Evolutionary conservation across 2,329 filamentous ascomycete genomes (phyloP).

Genomic region (Ophiostoma novo-ulmi): DNA sequence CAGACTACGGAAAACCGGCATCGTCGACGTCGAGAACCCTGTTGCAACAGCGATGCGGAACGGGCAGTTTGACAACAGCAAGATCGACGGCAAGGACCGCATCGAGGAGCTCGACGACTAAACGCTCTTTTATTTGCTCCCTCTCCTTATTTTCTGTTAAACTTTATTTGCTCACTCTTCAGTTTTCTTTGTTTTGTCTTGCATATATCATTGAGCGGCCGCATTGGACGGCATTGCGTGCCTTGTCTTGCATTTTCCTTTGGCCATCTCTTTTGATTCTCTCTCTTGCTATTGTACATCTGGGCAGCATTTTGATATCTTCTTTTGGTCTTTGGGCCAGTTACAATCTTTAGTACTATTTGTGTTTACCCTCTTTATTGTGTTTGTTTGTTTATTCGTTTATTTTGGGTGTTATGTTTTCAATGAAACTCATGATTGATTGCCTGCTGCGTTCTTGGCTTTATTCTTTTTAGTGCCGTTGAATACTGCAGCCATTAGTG

Average conservation of each 20-base stretch:
- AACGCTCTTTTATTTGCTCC: neutral
- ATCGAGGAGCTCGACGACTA: constrained; percentile 41
- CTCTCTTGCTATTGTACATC: neutral
- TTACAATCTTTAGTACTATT: constrained; percentile 6
- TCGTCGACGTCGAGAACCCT: constrained; percentile 74
- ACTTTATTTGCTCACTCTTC: neutral
- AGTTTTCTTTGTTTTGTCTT: neutral
- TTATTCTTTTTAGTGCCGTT: neutral
- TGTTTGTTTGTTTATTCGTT: neutral
- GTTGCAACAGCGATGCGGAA: constrained; percentile 64
- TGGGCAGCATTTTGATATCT: neutral
- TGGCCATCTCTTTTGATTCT: constrained; percentile 4
- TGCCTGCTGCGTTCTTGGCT: neutral
- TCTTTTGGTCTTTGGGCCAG: neutral
- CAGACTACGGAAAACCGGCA: constrained; percentile 65
- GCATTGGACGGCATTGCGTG: constrained; percentile 4
- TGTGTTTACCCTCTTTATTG: no score
- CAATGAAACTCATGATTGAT: no score
- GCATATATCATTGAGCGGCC: constrained; percentile 10
- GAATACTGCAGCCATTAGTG: neutral
- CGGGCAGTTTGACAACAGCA: constrained; percentile 67
- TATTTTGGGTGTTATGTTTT: no score
- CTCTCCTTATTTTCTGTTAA: neutral
- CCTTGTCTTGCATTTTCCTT: neutral
- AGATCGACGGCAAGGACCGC: constrained; percentile 56